These are phyloP conservation scores for Cercospora sesami DNA, from an alignment of 2,329 filamentous ascomycete species.

Conservation along the genomic window DNA sequence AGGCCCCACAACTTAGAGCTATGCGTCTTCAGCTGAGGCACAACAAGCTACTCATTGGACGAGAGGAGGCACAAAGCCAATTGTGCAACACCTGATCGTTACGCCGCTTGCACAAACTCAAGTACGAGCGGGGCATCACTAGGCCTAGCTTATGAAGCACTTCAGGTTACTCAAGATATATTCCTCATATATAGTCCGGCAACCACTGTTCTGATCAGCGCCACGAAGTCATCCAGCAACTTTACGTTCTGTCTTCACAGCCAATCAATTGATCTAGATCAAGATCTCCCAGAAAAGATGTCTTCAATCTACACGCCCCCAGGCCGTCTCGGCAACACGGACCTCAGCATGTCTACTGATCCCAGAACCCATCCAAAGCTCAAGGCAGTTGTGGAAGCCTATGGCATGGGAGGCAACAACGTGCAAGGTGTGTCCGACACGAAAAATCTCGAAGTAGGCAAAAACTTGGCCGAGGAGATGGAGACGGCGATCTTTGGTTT, in stretches of 20 bases:
- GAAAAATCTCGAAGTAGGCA: background rate
- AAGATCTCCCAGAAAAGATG: background rate
- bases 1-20: background rate
- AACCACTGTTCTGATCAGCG: background rate
- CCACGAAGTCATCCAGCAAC: background rate
- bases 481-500: background rate
- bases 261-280: background rate
- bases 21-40: background rate
- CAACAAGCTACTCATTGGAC: background rate
- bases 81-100: background rate
- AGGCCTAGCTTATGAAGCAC: background rate
- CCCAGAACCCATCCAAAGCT: conserved; percentile 30
- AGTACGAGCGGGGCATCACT: background rate
- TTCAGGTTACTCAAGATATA: background rate
- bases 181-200: background rate
- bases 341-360: conserved; percentile 24
- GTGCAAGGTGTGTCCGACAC: conserved; percentile 5
- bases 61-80: background rate
- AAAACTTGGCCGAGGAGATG: background rate
- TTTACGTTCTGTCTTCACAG: background rate
- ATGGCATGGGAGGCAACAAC: conserved; percentile 13
- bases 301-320: conserved; percentile 21
- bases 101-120: background rate
- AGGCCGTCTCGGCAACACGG: conserved; percentile 30
- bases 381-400: conserved; percentile 6